Percentiles rank a stretch among this genome's conserved stretches.
Evolutionary conservation across 2,329 filamentous ascomycete species (phyloP).

Genomic region (Diaporthe sp.): DNA sequence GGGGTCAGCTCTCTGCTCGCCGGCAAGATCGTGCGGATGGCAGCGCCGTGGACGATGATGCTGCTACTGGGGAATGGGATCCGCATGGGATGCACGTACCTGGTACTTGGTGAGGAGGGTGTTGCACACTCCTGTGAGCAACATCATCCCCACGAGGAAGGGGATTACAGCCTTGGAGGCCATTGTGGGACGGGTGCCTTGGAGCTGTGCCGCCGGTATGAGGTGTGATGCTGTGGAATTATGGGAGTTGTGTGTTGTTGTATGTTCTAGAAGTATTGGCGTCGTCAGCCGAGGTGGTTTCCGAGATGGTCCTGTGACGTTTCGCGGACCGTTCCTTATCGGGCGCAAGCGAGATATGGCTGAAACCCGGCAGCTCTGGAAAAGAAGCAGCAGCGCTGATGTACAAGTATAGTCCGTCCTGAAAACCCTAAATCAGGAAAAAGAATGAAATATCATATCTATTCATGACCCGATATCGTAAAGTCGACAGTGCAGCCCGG

Average conservation of each 20-base stretch:
- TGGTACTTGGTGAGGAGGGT: conserved; percentile 98
- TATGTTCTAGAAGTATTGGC: neutral
- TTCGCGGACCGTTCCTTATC: conserved; percentile 31
- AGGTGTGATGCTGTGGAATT: neutral
- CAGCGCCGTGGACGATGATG: conserved; percentile 17
- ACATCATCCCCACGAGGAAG: conserved; percentile 94
- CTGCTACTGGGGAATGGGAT: conserved; percentile 1
- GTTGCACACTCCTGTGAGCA: conserved; percentile 95
- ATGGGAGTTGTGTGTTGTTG: conserved; percentile 14
- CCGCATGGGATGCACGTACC: conserved; percentile 61
- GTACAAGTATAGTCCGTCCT: neutral
- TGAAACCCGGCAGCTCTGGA: conserved; percentile 11
- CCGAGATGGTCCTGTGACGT: conserved; percentile 35
- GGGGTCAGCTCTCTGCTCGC: conserved; percentile 21
- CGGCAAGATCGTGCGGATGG: neutral
- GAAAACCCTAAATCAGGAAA: neutral
- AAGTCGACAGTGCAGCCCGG: conserved; percentile 24
- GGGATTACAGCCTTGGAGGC: conserved; percentile 80
- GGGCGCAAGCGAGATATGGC: conserved; percentile 31
- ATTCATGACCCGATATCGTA: conserved; percentile 38
- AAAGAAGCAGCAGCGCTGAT: neutral
- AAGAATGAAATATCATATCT: neutral
- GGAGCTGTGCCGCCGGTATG: neutral
- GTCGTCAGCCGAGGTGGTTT: conserved; percentile 29
- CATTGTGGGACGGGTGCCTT: conserved; percentile 64